These are phyloP conservation scores for Baorangia bicolor DNA, from an alignment of 768 basidiomycete species.

Conservation along the genomic window DNA sequence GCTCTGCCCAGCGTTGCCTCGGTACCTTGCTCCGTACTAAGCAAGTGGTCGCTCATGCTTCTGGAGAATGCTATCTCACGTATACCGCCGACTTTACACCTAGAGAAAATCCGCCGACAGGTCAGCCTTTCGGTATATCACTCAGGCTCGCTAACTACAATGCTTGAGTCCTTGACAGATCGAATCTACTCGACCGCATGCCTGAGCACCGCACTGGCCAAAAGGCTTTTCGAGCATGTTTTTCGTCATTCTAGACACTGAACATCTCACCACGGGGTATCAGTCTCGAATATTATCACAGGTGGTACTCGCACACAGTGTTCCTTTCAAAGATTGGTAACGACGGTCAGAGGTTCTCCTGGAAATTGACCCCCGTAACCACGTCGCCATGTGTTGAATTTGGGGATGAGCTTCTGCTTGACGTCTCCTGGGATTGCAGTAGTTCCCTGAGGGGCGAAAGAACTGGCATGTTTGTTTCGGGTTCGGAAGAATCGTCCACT, in stretches of 20 bases:
- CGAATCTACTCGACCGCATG: conserved; percentile 22
- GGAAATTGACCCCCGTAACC: conserved; percentile 31
- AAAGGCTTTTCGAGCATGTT: conserved; percentile 30
- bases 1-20: conserved; percentile 36
- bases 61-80: conserved; percentile 29
- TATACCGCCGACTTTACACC: conserved; percentile 45
- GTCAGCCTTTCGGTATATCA: background rate
- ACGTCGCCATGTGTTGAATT: conserved; percentile 34
- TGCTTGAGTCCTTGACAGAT: conserved; percentile 29
- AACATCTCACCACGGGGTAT: conserved; percentile 26
- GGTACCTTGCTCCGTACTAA: conserved; percentile 39
- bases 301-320: conserved; percentile 23
- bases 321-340: conserved; percentile 30
- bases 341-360: conserved; percentile 39
- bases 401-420: conserved; percentile 33
- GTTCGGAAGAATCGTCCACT: conserved; percentile 8
- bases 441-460: conserved; percentile 39
- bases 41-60: background rate
- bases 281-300: background rate
- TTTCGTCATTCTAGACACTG: conserved; percentile 31
- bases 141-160: too few relatives aligned
- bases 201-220: conserved; percentile 33
- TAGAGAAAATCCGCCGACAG: conserved; percentile 7
- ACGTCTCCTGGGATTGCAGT: conserved; percentile 32
- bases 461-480: conserved; percentile 38